Conservation (phyloP, 2,329 filamentous ascomycete genomes). For the Aspergillus sp. region DNA sequence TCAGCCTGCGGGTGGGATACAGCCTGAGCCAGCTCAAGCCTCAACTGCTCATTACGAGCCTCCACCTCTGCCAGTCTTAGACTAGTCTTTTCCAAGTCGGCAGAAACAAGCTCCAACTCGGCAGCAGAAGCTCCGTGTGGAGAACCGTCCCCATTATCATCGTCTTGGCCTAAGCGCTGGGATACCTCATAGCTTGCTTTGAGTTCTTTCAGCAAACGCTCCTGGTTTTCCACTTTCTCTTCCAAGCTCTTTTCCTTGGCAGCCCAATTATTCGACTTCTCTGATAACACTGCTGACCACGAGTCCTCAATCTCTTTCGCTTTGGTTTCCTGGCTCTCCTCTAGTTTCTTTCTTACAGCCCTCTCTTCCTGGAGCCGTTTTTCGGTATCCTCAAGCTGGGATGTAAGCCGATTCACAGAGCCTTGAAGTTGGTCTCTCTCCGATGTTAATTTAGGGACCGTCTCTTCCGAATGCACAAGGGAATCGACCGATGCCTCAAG, state of each 20-base stretch:
- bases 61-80: conserved; percentile 84
- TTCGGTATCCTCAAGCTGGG: conserved; percentile 80
- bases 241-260: conserved; percentile 87
- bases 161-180: conserved; percentile 74
- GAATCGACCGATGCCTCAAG: conserved; percentile 96
- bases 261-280: conserved; percentile 95
- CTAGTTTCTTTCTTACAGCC: conserved; percentile 65
- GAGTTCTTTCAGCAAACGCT: conserved; percentile 84
- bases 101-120: conserved; percentile 88
- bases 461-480: conserved; percentile 86
- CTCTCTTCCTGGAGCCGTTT: conserved; percentile 74
- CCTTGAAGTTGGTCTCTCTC: conserved; percentile 87
- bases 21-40: conserved; percentile 83
- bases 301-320: conserved; percentile 87
- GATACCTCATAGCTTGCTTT: conserved; percentile 97
- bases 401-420: conserved; percentile 68
- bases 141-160: conserved; percentile 59
- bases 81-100: conserved; percentile 86
- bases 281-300: conserved; percentile 83
- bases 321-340: conserved; percentile 70
- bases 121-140: conserved; percentile 71
- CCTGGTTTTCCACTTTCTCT: conserved; percentile 92
- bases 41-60: conserved; percentile 87
- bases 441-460: conserved; percentile 77
- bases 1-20: conserved; percentile 64